Evolutionary conservation across 1,284 basidiomycete genomes (phyloP), one percentile per base, ranked within the genome.

Genomic region (Takashimella koratensis): DNA sequence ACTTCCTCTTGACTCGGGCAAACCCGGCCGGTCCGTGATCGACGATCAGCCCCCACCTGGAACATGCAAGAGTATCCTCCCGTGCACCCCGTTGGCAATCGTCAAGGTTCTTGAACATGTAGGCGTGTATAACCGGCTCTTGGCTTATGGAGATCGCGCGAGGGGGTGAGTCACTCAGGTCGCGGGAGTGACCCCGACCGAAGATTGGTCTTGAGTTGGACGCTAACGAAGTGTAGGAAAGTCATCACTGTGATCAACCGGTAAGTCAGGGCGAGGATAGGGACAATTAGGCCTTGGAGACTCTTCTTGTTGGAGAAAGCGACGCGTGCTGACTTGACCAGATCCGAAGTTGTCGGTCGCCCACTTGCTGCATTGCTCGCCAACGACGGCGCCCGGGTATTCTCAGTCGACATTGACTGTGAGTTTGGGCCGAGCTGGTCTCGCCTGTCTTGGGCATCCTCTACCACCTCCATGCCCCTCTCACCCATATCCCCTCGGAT

Each of bases 1-100:
- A 6, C 55, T 53, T 51, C 54, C 74, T 79, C 24, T 42, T 53
- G 56, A 62, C 42, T 55, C 59, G 39, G 49, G 60, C 45, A 55
- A 61, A 49, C 45, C 63, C 47, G 36, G 47, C 23, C 20, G 53
- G 27, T 42, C 27, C 21, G 45, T 44, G 27, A 47, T 49, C 26
- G 63, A 71, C 26, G 86, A 88, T 56, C 74, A 80, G 20, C 85
- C 87, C 2, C 90, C 92, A 2, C 75, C 83, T 0, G 72, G 72
- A 27, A 70, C 72, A 19, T 66, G 70, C 59, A 74, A 74, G 58
- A 64, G 90, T 13, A 93, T 98, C 70, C 83, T 98, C 30, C 95
- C 95, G 0, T 98, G 95, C 76, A 98, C 95, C 2, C 94, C 95
- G 0, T 83, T 98, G 22, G 95, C 92, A 2, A 88, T 98, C 69